phyloP scores from a whole-genome alignment of 257 asterid genomes.

The Solanum rostratum region DNA sequence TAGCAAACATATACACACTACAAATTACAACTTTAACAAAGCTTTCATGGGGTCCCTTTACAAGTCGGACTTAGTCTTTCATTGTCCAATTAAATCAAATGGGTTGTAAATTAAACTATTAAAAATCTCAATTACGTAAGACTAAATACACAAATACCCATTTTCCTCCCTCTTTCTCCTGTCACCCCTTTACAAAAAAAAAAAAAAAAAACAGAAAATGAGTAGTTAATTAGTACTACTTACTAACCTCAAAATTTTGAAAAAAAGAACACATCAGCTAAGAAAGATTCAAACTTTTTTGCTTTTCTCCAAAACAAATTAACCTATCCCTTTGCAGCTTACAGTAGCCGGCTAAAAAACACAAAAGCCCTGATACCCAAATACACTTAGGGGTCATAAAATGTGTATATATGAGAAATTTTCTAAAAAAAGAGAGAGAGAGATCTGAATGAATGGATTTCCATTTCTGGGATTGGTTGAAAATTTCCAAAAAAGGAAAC shows the following conservation, averaged over 20 bases:
- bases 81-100: background rate
- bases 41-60: conserved; percentile 15
- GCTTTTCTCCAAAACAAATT: background rate
- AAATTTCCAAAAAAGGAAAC: background rate
- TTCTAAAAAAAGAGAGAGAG: background rate
- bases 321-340: background rate
- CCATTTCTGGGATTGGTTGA: background rate
- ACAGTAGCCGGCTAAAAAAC: background rate
- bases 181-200: background rate
- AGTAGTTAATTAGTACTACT: background rate
- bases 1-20: conserved; percentile 4
- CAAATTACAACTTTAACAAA: conserved; percentile 40
- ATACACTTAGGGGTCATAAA: background rate
- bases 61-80: background rate
- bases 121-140: background rate
- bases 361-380: background rate
- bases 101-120: background rate
- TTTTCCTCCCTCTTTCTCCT: background rate
- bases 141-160: background rate
- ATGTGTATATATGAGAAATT: background rate
- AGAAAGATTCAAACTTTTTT: background rate
- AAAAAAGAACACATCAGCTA: background rate
- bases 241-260: background rate
- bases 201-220: background rate
- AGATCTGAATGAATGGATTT: background rate